These are phyloP conservation scores for Trematosphaeria pertusa DNA, from an alignment of 2,329 filamentous ascomycete genomes.

Conservation along the genomic window DNA sequence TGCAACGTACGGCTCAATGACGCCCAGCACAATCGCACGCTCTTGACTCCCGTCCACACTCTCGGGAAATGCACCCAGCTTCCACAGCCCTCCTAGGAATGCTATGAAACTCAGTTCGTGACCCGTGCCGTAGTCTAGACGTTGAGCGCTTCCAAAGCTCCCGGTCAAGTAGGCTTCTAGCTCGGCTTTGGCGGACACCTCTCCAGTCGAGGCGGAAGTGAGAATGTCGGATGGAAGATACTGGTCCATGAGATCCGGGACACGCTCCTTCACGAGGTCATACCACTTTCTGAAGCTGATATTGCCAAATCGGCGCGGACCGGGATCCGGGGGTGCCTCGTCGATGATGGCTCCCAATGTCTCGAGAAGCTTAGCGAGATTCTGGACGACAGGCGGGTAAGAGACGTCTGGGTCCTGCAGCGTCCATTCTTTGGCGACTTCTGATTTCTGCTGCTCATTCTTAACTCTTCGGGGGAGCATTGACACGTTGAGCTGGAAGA, in stretches of 20 bases:
- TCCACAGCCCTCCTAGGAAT: slow-evolving; percentile 90
- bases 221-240: slow-evolving; percentile 61
- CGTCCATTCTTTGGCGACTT: slow-evolving; percentile 60
- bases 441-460: slow-evolving; percentile 44
- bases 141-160: slow-evolving; percentile 84
- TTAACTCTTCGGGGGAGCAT: slow-evolving; percentile 73
- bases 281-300: slow-evolving; percentile 88
- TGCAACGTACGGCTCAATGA: slow-evolving; percentile 78
- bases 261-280: slow-evolving; percentile 67
- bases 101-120: slow-evolving; percentile 95
- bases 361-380: slow-evolving; percentile 70
- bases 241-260: slow-evolving; percentile 63
- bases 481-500: slow-evolving; percentile 87
- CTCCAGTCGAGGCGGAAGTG: slow-evolving; percentile 33
- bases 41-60: slow-evolving; percentile 66
- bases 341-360: slow-evolving; percentile 72
- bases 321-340: slow-evolving; percentile 81
- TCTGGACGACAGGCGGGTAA: slow-evolving; percentile 65
- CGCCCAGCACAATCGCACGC: slow-evolving; percentile 78
- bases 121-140: slow-evolving; percentile 94
- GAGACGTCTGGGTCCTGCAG: slow-evolving; percentile 52
- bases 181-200: slow-evolving; percentile 66
- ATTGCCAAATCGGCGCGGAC: slow-evolving; percentile 91
- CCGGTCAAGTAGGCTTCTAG: slow-evolving; percentile 81
- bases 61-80: slow-evolving; percentile 78